A percentile compares a stretch with the other conserved stretches of the same genome.
These are phyloP conservation scores for Scedosporium minutisporum DNA, from an alignment of 2,329 filamentous ascomycete genomes.

Conservation along the genomic window DNA sequence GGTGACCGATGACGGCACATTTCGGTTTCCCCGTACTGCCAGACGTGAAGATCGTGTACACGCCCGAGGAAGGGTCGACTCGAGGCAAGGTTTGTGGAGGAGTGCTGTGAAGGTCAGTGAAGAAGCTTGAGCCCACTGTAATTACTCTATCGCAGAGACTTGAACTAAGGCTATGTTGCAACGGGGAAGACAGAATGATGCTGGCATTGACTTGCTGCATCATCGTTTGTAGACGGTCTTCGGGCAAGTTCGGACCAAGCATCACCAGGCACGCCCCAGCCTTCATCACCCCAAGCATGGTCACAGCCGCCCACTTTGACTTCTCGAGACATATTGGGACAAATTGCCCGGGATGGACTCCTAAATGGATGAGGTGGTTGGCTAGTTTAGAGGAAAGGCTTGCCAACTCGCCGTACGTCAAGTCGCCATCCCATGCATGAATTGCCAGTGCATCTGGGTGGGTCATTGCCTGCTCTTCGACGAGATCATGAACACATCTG, in stretches of 20 bases:
- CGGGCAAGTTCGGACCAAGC: constrained; percentile 15
- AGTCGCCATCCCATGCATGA: constrained; percentile 14
- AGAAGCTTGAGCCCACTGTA: neutral
- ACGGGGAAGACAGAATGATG: constrained; percentile 8
- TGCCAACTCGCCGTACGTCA: constrained; percentile 16
- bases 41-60: constrained; percentile 50
- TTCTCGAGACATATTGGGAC: constrained; percentile 20
- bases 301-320: constrained; percentile 16
- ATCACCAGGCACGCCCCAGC: constrained; percentile 21
- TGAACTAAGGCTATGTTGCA: neutral
- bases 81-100: neutral
- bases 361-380: neutral
- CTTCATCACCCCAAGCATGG: constrained; percentile 21
- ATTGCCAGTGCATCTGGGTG: constrained; percentile 12
- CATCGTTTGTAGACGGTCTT: constrained; percentile 4
- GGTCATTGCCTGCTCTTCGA: neutral
- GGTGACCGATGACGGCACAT: constrained; percentile 45
- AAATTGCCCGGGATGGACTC: neutral
- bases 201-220: constrained; percentile 6
- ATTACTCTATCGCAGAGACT: neutral
- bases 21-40: constrained; percentile 56
- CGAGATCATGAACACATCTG: neutral
- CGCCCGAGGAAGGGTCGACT: constrained; percentile 24
- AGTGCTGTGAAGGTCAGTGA: neutral
- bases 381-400: constrained; percentile 9